Base-by-base conservation (phyloP, 768 basidiomycete species). In the Lyophyllum atratum region DNA sequence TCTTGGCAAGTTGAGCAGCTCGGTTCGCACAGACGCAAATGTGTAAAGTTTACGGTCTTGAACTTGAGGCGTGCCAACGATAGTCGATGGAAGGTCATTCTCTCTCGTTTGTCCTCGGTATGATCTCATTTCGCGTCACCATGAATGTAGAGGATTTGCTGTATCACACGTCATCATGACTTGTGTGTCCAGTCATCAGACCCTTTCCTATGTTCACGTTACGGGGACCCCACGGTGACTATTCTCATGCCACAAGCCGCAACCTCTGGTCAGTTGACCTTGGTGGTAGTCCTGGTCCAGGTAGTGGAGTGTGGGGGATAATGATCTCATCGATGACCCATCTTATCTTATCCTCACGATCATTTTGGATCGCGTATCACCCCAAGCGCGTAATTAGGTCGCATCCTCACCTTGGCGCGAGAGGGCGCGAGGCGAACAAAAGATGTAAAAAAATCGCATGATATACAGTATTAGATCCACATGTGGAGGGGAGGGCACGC, bases 381-480 rank as follows among this genome's bases (percentile, higher is more conserved):
- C 46, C 17, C 7, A 8, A 15, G 15, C 26, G 46, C 47, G 26
- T 48, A 31, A 48, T 48, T 29, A 42, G 22, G 10, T n/a, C 45
- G 6, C 46, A n/a, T 29, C 4, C 26, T 26, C n/a, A n/a, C n/a
- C n/a, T n/a, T n/a, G n/a, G n/a, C n/a, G n/a, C n/a, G n/a, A n/a
- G n/a, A n/a, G n/a, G n/a, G n/a, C n/a, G n/a, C n/a, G 39, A 43
- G 39, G 24, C 51, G 51, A 52, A 51, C 50, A 51, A 51, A 28
- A 28, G 24, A 29, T 29, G 17, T 5, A 25, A 25, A 19, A 40
- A 19, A 28, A 24, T 51, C 34, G 33, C 21, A 40, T 42, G 39
- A 42, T 40, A 14, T 25, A n/a, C n/a, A n/a, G n/a, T n/a, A 28
- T 37, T 7, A 29, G 28, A 48, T 37, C 14, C 39, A 24, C 28